Base-by-base conservation (phyloP, 2,329 filamentous ascomycete genomes). In the Pyrenophora graminea region DNA sequence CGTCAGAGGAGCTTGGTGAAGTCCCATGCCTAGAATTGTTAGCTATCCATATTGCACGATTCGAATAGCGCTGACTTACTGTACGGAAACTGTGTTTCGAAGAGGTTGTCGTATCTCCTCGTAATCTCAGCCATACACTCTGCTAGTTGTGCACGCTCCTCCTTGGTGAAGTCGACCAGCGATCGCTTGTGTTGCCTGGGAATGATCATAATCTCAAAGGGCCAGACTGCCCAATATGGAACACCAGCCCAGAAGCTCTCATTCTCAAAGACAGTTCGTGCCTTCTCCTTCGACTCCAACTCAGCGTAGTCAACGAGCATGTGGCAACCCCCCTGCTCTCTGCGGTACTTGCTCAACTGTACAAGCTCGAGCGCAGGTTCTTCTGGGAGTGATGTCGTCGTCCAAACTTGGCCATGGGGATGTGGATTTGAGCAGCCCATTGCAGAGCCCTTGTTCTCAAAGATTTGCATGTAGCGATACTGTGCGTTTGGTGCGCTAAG, bases 341-440 rank as follows among this genome's bases (percentile, higher is more conserved):
- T 74, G 38, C 85, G 84, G 75, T 99, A 97, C 68, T 88, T 89
- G 63, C 83, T 79, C 80, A 97, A 81, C 64, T 96, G 87, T 36
- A 79, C 77, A 17, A 96, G 77, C 74, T 99, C 94, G 36, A 88
- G 83, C 1, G 82, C 83, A 0, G 91, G 91, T 74, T 99, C 94
- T 70, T 97, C 92, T 0, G 94, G 94, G 61, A 97, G 78, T 6
- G 86, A 88, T 18, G 90, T 96, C 0, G 92, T 96, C 2, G 91
- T 94, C 94, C 94, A 99, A 56, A 97, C 82, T 74, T 99, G 94
- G 52, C 94, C 93, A 76, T 99, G 94, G 0, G 94, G 94, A 73
- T 99, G 94, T 1, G 94, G 94, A 73, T 99, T 99, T 1, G 93
- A 97, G 79, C 94, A 99, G 44, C 94, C 94, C 94, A 99, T 99